These are phyloP conservation scores for Penicillium sp. DNA, from an alignment of 2,329 filamentous ascomycete species.

Conservation along the genomic window DNA sequence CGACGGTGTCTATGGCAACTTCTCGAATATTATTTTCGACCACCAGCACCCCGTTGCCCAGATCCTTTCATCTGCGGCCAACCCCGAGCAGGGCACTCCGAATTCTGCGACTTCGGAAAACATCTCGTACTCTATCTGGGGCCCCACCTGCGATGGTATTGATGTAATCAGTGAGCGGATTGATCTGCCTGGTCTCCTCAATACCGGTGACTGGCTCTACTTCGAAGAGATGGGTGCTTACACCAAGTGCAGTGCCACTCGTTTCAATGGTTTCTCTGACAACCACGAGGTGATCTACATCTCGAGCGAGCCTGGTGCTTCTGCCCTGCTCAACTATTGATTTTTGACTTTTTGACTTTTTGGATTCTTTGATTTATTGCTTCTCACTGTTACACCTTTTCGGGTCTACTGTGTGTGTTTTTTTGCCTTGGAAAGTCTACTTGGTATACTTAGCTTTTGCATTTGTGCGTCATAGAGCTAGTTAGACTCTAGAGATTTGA, in stretches of 20 bases:
- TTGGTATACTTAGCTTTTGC: neutral
- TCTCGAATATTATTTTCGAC: slow-evolving; percentile 98
- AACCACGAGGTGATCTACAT: slow-evolving; percentile 92
- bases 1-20: slow-evolving; percentile 97
- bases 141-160: slow-evolving; percentile 95
- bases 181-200: slow-evolving; percentile 71
- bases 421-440: neutral
- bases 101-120: slow-evolving; percentile 44
- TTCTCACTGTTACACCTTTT: neutral
- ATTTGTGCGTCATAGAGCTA: neutral
- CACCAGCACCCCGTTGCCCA: slow-evolving; percentile 89
- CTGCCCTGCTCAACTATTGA: slow-evolving; percentile 63
- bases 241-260: slow-evolving; percentile 95
- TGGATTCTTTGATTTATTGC: neutral
- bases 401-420: neutral
- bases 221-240: slow-evolving; percentile 99
- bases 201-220: slow-evolving; percentile 97
- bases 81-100: slow-evolving; percentile 57
- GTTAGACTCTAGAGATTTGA: neutral
- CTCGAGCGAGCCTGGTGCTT: slow-evolving; percentile 86
- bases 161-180: slow-evolving; percentile 87
- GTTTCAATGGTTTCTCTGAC: slow-evolving; percentile 96
- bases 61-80: slow-evolving; percentile 67
- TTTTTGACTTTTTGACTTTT: neutral
- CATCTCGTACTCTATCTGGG: slow-evolving; percentile 94